Conservation (phyloP, 1,284 basidiomycete genomes). For the Microbotryum intermedium region DNA sequence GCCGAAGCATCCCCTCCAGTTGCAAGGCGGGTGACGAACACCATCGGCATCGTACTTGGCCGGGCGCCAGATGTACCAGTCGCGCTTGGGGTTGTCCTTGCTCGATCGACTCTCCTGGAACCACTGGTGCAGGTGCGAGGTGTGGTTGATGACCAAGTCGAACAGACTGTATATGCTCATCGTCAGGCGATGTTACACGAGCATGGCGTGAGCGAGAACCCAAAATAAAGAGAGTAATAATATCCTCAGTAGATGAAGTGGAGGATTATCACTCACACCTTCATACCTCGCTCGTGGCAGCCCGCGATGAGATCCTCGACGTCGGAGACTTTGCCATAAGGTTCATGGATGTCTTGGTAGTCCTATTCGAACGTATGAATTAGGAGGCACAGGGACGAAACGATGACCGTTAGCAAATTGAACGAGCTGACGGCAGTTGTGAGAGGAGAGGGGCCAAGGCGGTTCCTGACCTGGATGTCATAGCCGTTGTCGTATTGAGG, state of each 20-base stretch:
- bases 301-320: slow-evolving; percentile 57
- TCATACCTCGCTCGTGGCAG: slow-evolving; percentile 58
- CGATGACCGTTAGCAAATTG: no score
- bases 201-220: no score
- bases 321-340: slow-evolving; percentile 64
- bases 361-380: slow-evolving; percentile 41
- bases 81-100: slow-evolving; percentile 53
- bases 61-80: slow-evolving; percentile 44
- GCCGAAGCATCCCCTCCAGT: slow-evolving; percentile 63
- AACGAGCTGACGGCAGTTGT: no score
- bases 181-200: not conserved
- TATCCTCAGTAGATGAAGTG: not conserved
- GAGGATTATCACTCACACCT: slow-evolving; percentile 32
- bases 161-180: slow-evolving; percentile 46
- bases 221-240: no score
- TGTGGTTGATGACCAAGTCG: slow-evolving; percentile 74
- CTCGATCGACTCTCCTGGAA: slow-evolving; percentile 57
- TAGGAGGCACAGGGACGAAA: no score
- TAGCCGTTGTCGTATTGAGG: slow-evolving; percentile 2
- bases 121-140: slow-evolving; percentile 66
- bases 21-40: slow-evolving; percentile 55
- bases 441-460: no score
- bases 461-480: not conserved
- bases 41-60: slow-evolving; percentile 38
- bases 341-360: slow-evolving; percentile 61